These are phyloP conservation scores for Brettanomyces nanus DNA, from an alignment of 805 yeast genomes.

Conservation along the genomic window DNA sequence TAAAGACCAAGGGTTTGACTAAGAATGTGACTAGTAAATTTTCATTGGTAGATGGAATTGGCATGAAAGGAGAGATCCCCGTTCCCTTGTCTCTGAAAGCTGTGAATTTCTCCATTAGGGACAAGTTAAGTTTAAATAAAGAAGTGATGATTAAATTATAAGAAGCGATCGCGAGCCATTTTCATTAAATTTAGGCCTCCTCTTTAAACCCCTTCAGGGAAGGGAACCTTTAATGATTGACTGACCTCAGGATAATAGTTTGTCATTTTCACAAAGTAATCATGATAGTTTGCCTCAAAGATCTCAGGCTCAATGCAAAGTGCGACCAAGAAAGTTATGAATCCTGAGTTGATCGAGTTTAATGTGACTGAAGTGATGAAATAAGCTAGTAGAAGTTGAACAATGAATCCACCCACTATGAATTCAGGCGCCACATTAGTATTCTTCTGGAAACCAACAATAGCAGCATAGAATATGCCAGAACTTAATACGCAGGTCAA, in stretches of 20 bases:
- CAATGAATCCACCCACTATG: constrained; percentile 18
- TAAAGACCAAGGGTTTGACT: constrained; percentile 6
- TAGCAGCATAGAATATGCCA: constrained; percentile 15
- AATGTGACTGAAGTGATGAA: constrained; percentile 70
- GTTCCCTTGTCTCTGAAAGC: constrained; percentile 85
- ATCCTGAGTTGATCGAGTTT: constrained; percentile 73
- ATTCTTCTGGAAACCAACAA: constrained; percentile 1
- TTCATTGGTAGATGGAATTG: constrained; percentile 28
- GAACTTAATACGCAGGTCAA: constrained; percentile 44
- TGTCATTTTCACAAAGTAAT: constrained; percentile 24
- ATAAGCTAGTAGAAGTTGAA: constrained; percentile 52
- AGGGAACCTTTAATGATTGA: constrained; percentile 21
- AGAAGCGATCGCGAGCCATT: background rate
- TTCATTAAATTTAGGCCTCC: background rate
- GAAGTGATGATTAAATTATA: background rate
- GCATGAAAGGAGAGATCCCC: constrained; percentile 87
- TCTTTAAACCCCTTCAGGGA: constrained; percentile 14
- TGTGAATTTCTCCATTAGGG: constrained; percentile 79
- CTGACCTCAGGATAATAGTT: constrained; percentile 25
- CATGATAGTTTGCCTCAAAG: constrained; percentile 54
- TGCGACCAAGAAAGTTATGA: constrained; percentile 76
- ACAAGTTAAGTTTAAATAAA: too few relatives aligned
- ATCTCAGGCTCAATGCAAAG: constrained; percentile 81
- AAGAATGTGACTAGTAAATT: constrained; percentile 4
- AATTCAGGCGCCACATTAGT: constrained; percentile 20